These are phyloP conservation scores for Solanum arcanum DNA, from an alignment of 257 asterid species.

Conservation along the genomic window DNA sequence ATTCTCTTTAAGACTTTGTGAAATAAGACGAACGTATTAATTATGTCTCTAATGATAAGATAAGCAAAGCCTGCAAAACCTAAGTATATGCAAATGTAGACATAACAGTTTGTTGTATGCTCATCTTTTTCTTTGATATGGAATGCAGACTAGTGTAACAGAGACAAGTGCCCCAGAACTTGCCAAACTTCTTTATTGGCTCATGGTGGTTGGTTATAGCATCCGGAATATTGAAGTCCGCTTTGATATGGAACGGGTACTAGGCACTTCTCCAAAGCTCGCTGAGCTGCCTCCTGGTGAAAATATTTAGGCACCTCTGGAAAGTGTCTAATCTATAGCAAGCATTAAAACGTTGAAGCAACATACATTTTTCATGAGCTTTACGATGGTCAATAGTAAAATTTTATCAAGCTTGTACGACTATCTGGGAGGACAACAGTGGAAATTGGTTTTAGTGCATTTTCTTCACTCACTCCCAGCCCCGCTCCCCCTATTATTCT, in stretches of 20 bases:
- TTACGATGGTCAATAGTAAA: not conserved
- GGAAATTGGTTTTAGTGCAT: not conserved
- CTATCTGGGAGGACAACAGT: not conserved
- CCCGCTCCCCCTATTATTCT: not conserved
- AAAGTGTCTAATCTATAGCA: not conserved
- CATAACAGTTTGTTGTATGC: not conserved
- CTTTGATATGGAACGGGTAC: conserved; percentile 90
- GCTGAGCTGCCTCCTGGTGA: conserved; percentile 98
- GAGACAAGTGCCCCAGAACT: conserved; percentile 92
- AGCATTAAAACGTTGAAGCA: not conserved
- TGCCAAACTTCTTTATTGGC: conserved; percentile 93
- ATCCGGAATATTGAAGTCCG: conserved; percentile 94
- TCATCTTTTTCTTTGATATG: not conserved
- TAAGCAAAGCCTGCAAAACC: not conserved
- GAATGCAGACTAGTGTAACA: conserved; percentile 67
- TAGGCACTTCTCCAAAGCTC: conserved; percentile 68
- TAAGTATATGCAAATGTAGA: not conserved
- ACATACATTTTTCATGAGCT: not conserved
- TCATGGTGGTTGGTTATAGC: conserved; percentile 97
- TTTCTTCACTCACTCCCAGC: not conserved
- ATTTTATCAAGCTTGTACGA: not conserved
- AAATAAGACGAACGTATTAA: not conserved
- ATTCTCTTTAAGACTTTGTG: not conserved
- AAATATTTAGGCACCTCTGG: conserved; percentile 29
- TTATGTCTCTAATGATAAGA: not conserved